A percentile compares a stretch with the other conserved stretches of the same genome.
phyloP scores from a whole-genome alignment of 345 rosid genomes.

The Pugionium cornutum region DNA sequence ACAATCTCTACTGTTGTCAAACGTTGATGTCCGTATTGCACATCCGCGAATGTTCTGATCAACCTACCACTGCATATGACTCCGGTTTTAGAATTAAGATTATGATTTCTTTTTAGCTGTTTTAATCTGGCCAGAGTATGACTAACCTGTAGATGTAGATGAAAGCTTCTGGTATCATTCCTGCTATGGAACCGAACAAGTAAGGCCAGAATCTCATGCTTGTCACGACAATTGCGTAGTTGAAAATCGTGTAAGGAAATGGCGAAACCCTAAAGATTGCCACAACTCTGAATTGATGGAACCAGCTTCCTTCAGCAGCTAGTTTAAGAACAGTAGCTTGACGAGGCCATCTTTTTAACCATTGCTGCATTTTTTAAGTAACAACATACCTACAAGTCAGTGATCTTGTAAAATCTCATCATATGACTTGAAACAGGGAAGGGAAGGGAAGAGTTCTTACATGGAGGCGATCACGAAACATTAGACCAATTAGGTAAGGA shows the following conservation, averaged over 20 bases:
- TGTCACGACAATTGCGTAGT: not conserved
- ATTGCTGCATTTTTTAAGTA: constrained; percentile 58
- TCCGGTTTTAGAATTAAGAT: not conserved
- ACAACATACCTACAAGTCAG: constrained; percentile 10
- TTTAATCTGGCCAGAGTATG: not conserved
- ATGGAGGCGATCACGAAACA: constrained; percentile 86
- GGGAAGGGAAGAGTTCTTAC: constrained; percentile 48
- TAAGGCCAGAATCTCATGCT: constrained; percentile 62
- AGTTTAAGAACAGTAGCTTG: constrained; percentile 52
- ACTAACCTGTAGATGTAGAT: constrained; percentile 80
- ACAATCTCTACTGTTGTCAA: constrained; percentile 65
- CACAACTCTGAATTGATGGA: constrained; percentile 89
- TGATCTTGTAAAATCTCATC: constrained; percentile 9
- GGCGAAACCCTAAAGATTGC: constrained; percentile 92
- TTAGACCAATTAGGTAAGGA: constrained; percentile 76
- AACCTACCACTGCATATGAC: not conserved
- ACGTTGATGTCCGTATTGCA: constrained; percentile 60
- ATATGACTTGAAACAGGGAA: not conserved
- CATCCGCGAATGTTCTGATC: constrained; percentile 48
- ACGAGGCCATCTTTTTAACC: constrained; percentile 94
- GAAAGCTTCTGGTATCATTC: constrained; percentile 97
- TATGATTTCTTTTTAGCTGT: not conserved
- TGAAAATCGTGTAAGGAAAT: constrained; percentile 93
- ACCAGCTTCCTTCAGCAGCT: constrained; percentile 45
- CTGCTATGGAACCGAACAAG: constrained; percentile 78